phyloP scores from a whole-genome alignment of 192 early-diverging fungal species.

The Coemansia reversa region DNA sequence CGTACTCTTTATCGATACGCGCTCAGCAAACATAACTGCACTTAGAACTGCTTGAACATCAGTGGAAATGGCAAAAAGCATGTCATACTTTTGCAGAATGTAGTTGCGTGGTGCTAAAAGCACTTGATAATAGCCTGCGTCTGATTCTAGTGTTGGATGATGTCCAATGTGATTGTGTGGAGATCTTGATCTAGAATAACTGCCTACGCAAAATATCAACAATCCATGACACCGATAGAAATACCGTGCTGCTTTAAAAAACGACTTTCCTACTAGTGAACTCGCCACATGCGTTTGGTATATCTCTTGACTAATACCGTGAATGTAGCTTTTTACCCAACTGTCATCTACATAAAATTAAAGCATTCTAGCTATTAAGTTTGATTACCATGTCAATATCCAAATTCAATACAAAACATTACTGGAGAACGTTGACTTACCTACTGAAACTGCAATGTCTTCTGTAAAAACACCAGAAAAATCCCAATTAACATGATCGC shows the following conservation, averaged over 20 bases:
- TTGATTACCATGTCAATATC: too few relatives aligned
- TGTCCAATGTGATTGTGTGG: constrained; percentile 24
- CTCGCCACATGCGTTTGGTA: constrained; percentile 48
- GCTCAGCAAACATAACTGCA: constrained; percentile 38
- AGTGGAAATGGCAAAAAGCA: constrained; percentile 47
- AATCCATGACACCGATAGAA: constrained; percentile 51
- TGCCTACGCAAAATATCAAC: constrained; percentile 51
- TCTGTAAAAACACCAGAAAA: constrained; percentile 33
- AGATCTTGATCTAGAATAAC: constrained; percentile 13
- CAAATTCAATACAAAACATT: not conserved
- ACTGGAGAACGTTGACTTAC: constrained; percentile 10
- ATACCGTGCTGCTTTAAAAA: constrained; percentile 41
- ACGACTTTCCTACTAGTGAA: constrained; percentile 42
- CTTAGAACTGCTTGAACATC: constrained; percentile 45
- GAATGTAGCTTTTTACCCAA: constrained; percentile 51
- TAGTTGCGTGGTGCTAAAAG: constrained; percentile 44
- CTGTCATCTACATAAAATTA: constrained; percentile 30
- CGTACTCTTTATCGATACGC: constrained; percentile 38
- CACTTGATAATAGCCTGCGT: constrained; percentile 39
- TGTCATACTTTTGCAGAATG: constrained; percentile 38
- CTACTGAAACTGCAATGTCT: constrained; percentile 32
- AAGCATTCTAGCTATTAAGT: not conserved
- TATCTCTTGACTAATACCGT: constrained; percentile 54
- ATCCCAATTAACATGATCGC: constrained; percentile 29
- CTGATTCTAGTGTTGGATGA: constrained; percentile 17